Base-by-base conservation (phyloP, 352 stramenopile species). In the Albugo candida region DNA sequence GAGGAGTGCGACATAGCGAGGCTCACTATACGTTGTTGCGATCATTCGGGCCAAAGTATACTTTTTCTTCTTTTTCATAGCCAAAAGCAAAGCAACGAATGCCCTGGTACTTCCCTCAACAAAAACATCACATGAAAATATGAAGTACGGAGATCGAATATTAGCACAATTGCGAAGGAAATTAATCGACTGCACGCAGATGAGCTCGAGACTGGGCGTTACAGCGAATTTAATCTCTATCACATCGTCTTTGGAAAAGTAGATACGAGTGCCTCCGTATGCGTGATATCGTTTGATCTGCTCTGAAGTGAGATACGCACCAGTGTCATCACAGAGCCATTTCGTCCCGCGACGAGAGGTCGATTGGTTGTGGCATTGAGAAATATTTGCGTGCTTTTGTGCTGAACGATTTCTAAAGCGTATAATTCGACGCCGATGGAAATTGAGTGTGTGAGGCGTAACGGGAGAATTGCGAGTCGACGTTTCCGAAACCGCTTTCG, bases 311-410 rank as follows among this genome's bases (percentile, higher is more conserved):
- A 89, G 51, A 54, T 85, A 85, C 21, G 58, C 55, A 14, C 77
- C 77, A 11, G 77, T 89, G 51, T 85, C 67, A 51, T 89, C 67
- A 44, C 77, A 89, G 35, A 89, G 66, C 77, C 77, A 89, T 48
- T 89, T 89, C 11, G 71, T 86, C 49, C 81, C 14, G 61, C 71
- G 60, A 83, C 82, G 13, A 89, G 59, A n/a, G 72, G 70, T 5
- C 46, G 59, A 47, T 89, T 89, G 11, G 70, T 84, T 13, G 59
- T 65, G 11, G 73, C 73, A n/a, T 86, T 70, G 13, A 89, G 52
- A 18, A 67, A 53, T 14, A 86, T 54, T 0, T 73, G 67, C 6
- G 59, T 65, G 20, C 61, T 75, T 48, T 86, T 86, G 21, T 61
- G 57, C 54, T 86, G 74, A 2, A 58, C 47, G 24, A 89, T 58